A percentile compares a stretch with the other conserved stretches of the same genome.
These are phyloP conservation scores for Soucietia sequanensis DNA, from an alignment of 805 yeast species.

Conservation along the genomic window DNA sequence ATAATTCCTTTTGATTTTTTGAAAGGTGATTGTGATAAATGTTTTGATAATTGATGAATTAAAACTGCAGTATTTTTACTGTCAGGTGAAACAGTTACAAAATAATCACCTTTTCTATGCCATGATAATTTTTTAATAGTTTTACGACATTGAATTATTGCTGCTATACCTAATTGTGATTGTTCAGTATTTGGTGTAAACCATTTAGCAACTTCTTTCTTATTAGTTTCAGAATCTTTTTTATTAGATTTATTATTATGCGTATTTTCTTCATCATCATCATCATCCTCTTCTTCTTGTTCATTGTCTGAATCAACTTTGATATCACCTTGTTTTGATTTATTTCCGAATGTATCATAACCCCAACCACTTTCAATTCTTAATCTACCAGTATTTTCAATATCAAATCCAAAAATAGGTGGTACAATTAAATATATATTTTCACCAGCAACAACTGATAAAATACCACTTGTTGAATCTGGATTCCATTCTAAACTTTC, in stretches of 20 bases:
- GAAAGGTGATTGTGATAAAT: slow-evolving; percentile 94
- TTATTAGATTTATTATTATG: slow-evolving; percentile 18
- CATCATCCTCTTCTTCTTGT: slow-evolving; percentile 37
- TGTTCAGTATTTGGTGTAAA: slow-evolving; percentile 68
- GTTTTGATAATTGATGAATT: slow-evolving; percentile 93
- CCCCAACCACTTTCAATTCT: slow-evolving; percentile 92
- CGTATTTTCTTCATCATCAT: too few relatives aligned
- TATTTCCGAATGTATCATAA: slow-evolving; percentile 62
- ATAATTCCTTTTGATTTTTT: slow-evolving; percentile 88
- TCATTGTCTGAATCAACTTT: slow-evolving; percentile 38
- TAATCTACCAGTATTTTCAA: slow-evolving; percentile 77
- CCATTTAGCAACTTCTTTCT: slow-evolving; percentile 74
- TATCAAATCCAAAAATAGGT: slow-evolving; percentile 84
- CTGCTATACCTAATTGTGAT: slow-evolving; percentile 62
- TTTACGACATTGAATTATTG: slow-evolving; percentile 63
- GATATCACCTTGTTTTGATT: slow-evolving; percentile 38
- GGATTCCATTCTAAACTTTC: slow-evolving; percentile 93
- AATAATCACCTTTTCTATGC: slow-evolving; percentile 97
- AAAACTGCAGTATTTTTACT: slow-evolving; percentile 84
- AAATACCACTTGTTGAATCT: slow-evolving; percentile 63
- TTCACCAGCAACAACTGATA: slow-evolving; percentile 85
- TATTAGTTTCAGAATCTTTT: slow-evolving; percentile 15
- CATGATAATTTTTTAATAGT: slow-evolving; percentile 82
- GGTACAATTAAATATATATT: slow-evolving; percentile 78
- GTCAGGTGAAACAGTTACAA: slow-evolving; percentile 95